A percentile compares a stretch with the other conserved stretches of the same genome.
phyloP scores from a whole-genome alignment of 2,329 filamentous ascomycete species.

The Herpotrichia juniperi region DNA sequence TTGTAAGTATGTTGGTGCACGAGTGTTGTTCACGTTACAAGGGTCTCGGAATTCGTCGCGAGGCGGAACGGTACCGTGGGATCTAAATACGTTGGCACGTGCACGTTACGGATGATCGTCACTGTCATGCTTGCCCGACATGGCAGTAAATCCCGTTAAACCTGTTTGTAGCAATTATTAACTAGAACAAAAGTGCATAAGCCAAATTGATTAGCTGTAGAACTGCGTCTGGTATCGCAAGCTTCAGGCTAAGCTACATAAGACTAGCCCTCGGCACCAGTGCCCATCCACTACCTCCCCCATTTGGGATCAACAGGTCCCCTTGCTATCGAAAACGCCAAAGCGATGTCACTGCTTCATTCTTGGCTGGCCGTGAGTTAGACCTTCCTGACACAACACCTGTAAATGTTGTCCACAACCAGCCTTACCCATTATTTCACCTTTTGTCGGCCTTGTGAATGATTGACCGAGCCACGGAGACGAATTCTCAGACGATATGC shows the following conservation, averaged over 20 bases:
- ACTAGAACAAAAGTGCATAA: background rate
- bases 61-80: conserved; percentile 4
- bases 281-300: background rate
- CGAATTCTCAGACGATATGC: conserved; percentile 1
- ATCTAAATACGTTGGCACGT: conserved; percentile 5
- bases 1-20: background rate
- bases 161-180: background rate
- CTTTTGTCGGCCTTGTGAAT: background rate
- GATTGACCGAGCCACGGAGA: background rate
- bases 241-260: background rate
- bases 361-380: conserved; percentile 14
- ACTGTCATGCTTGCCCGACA: background rate
- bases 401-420: background rate
- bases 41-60: background rate
- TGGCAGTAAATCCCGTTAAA: background rate
- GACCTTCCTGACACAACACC: background rate
- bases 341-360: conserved; percentile 17
- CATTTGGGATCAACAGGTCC: conserved; percentile 8
- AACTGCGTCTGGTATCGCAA: background rate
- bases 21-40: background rate
- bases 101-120: background rate
- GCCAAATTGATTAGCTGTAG: background rate
- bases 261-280: background rate
- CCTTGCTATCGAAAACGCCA: conserved; percentile 15
- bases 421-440: background rate